A percentile compares a stretch with the other conserved stretches of the same genome.
These are phyloP conservation scores for Vigna trinervia DNA, from an alignment of 306 rosid genomes.

Conservation along the genomic window DNA sequence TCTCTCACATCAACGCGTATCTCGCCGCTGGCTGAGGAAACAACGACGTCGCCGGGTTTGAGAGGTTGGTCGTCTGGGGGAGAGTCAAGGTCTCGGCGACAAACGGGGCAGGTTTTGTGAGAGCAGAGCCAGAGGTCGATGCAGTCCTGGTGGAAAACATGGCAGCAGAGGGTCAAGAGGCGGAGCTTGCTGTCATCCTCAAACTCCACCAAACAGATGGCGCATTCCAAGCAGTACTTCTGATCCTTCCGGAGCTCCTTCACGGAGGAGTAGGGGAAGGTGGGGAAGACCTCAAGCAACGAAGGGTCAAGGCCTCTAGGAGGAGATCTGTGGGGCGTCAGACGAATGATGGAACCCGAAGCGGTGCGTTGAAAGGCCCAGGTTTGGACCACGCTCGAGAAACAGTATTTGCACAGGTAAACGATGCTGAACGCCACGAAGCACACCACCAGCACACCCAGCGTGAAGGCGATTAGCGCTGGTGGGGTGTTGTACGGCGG, in stretches of 20 bases:
- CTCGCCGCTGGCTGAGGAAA: slow-evolving; percentile 8
- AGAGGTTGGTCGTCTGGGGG: neutral
- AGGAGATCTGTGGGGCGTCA: slow-evolving; percentile 30
- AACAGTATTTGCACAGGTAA: slow-evolving; percentile 57
- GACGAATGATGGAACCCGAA: slow-evolving; percentile 40
- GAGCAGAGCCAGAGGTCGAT: slow-evolving; percentile 80
- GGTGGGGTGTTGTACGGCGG: slow-evolving; percentile 44
- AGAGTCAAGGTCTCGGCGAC: slow-evolving; percentile 65
- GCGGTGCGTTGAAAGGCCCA: slow-evolving; percentile 51
- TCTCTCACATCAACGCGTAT: slow-evolving; percentile 54
- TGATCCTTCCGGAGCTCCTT: slow-evolving; percentile 57
- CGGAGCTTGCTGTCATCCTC: slow-evolving; percentile 66
- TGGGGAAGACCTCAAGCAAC: slow-evolving; percentile 60
- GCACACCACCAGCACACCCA: slow-evolving; percentile 54
- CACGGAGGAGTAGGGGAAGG: slow-evolving; percentile 60
- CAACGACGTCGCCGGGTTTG: slow-evolving; percentile 19
- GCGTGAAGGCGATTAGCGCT: slow-evolving; percentile 50
- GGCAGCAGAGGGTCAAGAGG: slow-evolving; percentile 62
- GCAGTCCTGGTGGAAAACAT: slow-evolving; percentile 81
- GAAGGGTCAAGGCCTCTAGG: slow-evolving; percentile 61
- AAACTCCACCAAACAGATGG: slow-evolving; percentile 74
- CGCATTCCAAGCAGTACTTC: slow-evolving; percentile 58
- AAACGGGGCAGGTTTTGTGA: slow-evolving; percentile 82
- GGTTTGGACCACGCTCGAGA: slow-evolving; percentile 35
- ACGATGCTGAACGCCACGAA: slow-evolving; percentile 56